phyloP scores from a whole-genome alignment of 1,139 yeast species.

The Geotrichum klebahnii region DNA sequence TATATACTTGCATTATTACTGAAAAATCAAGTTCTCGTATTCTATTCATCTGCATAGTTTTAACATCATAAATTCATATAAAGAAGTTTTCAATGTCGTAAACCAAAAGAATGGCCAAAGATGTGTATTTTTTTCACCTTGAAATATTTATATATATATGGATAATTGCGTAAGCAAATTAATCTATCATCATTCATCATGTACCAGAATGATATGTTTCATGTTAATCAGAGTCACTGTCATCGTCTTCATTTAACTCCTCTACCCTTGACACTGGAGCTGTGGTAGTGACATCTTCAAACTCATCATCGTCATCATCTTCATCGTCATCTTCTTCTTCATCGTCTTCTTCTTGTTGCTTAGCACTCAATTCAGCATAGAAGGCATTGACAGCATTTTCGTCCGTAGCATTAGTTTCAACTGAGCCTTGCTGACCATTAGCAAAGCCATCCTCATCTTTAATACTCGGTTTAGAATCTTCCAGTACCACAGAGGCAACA shows the following conservation, averaged over 20 bases:
- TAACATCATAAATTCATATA: no score
- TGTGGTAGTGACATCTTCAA: conserved; percentile 53
- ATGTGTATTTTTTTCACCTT: no score
- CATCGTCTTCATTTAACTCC: conserved; percentile 30
- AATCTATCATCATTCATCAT: no score
- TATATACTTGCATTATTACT: no score
- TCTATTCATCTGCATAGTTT: no score
- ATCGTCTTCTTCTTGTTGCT: conserved; percentile 52
- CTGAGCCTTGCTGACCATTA: conserved; percentile 32
- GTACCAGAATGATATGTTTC: no score
- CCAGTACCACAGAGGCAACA: conserved; percentile 26
- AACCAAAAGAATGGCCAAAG: no score
- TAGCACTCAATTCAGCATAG: conserved; percentile 64
- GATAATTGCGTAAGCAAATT: no score
- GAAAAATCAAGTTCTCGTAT: no score
- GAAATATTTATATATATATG: no score
- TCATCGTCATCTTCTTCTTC: conserved; percentile 45
- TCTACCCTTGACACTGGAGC: conserved; percentile 42
- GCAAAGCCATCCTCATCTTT: conserved; percentile 44
- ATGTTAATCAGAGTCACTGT: conserved; percentile 34
- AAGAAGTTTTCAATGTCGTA: no score
- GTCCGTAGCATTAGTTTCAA: conserved; percentile 39
- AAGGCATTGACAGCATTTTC: conserved; percentile 77
- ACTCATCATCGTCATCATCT: conserved; percentile 62
- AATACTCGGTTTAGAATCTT: conserved; percentile 2